A percentile compares a stretch with the other conserved stretches of the same genome.
These are phyloP conservation scores for Triadica sebifera DNA, from an alignment of 345 rosid genomes.

Conservation along the genomic window DNA sequence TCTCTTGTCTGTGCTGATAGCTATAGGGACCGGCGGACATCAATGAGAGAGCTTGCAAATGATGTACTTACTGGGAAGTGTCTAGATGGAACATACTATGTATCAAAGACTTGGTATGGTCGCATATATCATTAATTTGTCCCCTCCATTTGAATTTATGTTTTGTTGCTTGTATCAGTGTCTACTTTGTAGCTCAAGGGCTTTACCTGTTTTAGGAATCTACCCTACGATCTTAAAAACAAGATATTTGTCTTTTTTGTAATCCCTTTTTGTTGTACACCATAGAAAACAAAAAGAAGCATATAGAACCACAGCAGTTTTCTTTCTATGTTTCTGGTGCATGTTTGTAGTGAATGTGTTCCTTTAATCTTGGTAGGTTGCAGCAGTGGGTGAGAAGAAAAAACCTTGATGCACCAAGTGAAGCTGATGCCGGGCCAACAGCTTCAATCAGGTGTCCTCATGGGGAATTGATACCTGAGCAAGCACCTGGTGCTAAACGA, in stretches of 20 bases:
- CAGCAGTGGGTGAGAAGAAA: slow-evolving; percentile 95
- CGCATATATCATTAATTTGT: slow-evolving; percentile 10
- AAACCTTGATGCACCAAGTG: slow-evolving; percentile 84
- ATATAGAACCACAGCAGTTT: not conserved
- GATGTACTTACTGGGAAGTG: slow-evolving; percentile 63
- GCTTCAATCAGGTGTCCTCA: slow-evolving; percentile 70
- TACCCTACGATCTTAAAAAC: not conserved
- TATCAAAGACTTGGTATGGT: slow-evolving; percentile 81
- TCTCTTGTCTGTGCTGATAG: slow-evolving; percentile 75
- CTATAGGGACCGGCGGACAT: slow-evolving; percentile 82
- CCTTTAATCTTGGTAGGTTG: slow-evolving; percentile 53
- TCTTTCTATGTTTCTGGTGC: not conserved
- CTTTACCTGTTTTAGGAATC: slow-evolving; percentile 2
- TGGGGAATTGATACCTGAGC: slow-evolving; percentile 80
- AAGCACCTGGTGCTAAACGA: slow-evolving; percentile 87
- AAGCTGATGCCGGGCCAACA: slow-evolving; percentile 89
- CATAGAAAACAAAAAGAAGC: not conserved
- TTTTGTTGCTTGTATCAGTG: slow-evolving; percentile 11
- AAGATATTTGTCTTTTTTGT: not conserved
- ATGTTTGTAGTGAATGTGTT: slow-evolving; percentile 11
- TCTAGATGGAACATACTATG: slow-evolving; percentile 62
- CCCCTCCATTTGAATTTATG: not conserved
- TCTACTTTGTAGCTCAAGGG: slow-evolving; percentile 5
- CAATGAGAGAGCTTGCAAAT: slow-evolving; percentile 67
- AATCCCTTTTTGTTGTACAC: not conserved